Conservation (phyloP, 768 basidiomycete species). For the Gautieria morchelliformis region DNA sequence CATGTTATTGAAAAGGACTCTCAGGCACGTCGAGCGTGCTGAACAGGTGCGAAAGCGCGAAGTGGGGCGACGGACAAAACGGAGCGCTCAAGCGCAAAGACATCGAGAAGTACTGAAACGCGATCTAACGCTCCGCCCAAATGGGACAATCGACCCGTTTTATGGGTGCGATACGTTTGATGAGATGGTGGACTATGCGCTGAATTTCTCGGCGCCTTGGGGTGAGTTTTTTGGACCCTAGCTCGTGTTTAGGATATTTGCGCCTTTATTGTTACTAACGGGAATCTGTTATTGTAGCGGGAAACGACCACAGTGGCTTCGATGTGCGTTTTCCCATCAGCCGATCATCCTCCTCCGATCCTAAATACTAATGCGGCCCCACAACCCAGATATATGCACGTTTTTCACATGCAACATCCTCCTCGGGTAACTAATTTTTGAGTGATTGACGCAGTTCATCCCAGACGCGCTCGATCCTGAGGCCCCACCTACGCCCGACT, state of each 20-base stretch:
- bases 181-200: slow-evolving; percentile 7
- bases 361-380: background rate
- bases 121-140: slow-evolving; percentile 1
- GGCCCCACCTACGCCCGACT: background rate
- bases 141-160: slow-evolving; percentile 9
- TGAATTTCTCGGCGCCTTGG: slow-evolving; percentile 8
- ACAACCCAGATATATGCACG: background rate
- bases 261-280: background rate
- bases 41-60: background rate
- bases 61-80: background rate
- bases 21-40: background rate
- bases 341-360: background rate
- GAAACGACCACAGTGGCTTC: background rate
- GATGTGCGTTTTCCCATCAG: background rate
- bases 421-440: background rate
- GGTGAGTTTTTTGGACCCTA: background rate
- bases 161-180: slow-evolving; percentile 8
- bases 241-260: background rate
- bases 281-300: background rate
- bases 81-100: background rate
- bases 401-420: background rate
- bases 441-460: background rate
- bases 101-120: background rate
- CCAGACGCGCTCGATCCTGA: slow-evolving; percentile 7
- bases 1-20: background rate